A percentile compares a stretch with the other conserved stretches of the same genome.
Conservation (phyloP, 192 early-diverging fungal species). For the Geranomyces michiganensis region DNA sequence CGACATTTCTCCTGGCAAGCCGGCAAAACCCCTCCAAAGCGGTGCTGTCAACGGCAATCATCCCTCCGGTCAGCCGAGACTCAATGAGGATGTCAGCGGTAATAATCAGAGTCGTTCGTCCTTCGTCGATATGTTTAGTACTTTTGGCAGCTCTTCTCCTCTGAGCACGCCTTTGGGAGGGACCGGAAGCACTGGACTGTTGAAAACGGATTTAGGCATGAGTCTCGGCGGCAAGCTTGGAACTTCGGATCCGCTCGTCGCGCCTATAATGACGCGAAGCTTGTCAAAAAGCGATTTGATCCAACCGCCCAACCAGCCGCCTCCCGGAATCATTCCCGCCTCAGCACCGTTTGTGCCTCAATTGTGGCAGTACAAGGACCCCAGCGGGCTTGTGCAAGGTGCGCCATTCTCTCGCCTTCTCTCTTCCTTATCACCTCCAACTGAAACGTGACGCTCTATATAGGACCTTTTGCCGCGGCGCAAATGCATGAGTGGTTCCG, state of each 20-base stretch:
- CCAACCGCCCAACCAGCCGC: not conserved
- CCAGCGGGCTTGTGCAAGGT: slow-evolving; percentile 77
- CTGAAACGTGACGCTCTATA: not conserved
- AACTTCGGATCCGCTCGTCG: slow-evolving; percentile 6
- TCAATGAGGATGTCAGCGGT: not conserved
- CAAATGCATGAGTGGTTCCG: slow-evolving; percentile 97
- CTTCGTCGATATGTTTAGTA: slow-evolving; percentile 32
- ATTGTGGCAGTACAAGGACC: slow-evolving; percentile 85
- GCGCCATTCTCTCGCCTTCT: not conserved
- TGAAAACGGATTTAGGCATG: slow-evolving; percentile 10
- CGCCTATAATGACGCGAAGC: slow-evolving; percentile 19
- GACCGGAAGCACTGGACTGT: not conserved
- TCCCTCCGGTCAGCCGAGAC: not conserved
- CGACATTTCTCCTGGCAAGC: slow-evolving; percentile 10
- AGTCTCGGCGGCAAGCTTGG: not conserved
- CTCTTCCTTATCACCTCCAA: not conserved
- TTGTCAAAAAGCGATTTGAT: slow-evolving; percentile 5
- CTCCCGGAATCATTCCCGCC: slow-evolving; percentile 21
- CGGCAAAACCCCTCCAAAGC: not conserved
- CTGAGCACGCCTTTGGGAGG: not conserved
- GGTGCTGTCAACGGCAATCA: not conserved
- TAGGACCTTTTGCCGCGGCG: slow-evolving; percentile 81
- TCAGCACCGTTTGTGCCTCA: slow-evolving; percentile 21
- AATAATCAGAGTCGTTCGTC: slow-evolving; percentile 2
- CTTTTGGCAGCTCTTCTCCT: slow-evolving; percentile 20